phyloP scores from a whole-genome alignment of 1,139 yeast genomes.

The Chernovozyma sophiae-reginae region DNA sequence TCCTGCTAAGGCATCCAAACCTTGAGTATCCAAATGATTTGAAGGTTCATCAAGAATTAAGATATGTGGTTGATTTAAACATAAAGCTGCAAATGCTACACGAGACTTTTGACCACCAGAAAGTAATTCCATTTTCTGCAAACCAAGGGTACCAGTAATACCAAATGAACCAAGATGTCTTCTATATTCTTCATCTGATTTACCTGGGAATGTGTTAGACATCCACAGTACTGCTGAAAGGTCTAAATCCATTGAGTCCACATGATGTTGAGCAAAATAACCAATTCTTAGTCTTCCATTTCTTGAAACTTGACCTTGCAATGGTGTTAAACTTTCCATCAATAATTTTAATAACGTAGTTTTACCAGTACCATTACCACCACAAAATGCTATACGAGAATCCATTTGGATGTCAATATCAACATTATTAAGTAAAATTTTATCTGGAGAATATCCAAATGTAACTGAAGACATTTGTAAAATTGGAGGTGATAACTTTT shows the following conservation, averaged over 20 bases:
- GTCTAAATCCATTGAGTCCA: conserved; percentile 93
- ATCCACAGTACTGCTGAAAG: conserved; percentile 92
- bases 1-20: conserved; percentile 89
- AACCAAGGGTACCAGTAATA: conserved; percentile 88
- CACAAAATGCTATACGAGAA: conserved; percentile 92
- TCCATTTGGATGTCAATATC: conserved; percentile 90
- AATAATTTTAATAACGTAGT: conserved; percentile 85
- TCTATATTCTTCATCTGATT: conserved; percentile 93
- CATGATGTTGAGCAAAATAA: conserved; percentile 99
- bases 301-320: conserved; percentile 68
- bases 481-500: conserved; percentile 87
- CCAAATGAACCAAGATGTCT: conserved; percentile 96
- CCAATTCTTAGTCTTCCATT: conserved; percentile 90
- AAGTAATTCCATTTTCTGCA: conserved; percentile 82
- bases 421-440: conserved; percentile 63
- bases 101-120: conserved; percentile 99
- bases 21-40: conserved; percentile 96
- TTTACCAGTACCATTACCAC: conserved; percentile 99
- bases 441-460: conserved; percentile 73
- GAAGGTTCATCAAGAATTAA: conserved; percentile 96
- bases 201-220: conserved; percentile 87
- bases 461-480: conserved; percentile 82
- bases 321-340: conserved; percentile 72
- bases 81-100: conserved; percentile 95
- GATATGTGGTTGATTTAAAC: conserved; percentile 88